Evolutionary conservation across 2,329 filamentous ascomycete genomes (phyloP).

Genomic region (Ophiostoma ulmi): DNA sequence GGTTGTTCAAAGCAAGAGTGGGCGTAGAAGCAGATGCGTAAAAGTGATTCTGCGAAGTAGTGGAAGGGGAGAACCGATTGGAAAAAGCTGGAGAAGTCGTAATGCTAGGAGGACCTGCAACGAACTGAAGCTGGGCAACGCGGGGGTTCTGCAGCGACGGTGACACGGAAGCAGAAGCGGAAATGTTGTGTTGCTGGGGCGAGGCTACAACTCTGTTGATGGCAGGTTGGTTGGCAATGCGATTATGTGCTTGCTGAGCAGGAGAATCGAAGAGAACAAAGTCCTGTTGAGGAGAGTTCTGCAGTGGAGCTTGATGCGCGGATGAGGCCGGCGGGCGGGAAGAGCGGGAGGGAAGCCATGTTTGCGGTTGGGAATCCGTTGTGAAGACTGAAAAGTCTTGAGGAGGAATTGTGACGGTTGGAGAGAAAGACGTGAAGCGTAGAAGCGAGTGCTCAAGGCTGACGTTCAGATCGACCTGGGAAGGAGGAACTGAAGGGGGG

Average conservation of each 20-base stretch:
- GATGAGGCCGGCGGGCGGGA: constrained; percentile 58
- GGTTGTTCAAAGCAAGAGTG: constrained; percentile 51
- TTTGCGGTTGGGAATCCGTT: constrained; percentile 70
- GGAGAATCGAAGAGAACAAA: constrained; percentile 69
- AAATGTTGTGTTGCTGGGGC: constrained; percentile 29
- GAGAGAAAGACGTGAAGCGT: constrained; percentile 56
- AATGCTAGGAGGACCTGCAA: constrained; percentile 47
- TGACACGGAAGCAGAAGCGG: constrained; percentile 37
- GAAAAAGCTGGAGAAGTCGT: constrained; percentile 48
- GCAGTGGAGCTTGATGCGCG: constrained; percentile 51
- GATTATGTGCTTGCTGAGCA: constrained; percentile 40
- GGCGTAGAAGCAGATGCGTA: constrained; percentile 64
- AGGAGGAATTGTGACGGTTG: constrained; percentile 55
- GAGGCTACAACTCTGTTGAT: constrained; percentile 41
- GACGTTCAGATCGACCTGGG: constrained; percentile 62
- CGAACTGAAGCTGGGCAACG: constrained; percentile 51
- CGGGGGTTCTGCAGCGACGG: constrained; percentile 52
- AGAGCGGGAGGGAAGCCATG: constrained; percentile 72
- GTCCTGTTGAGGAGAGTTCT: constrained; percentile 57
- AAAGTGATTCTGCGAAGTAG: constrained; percentile 51
- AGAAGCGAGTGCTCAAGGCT: constrained; percentile 54
- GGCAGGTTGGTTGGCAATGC: constrained; percentile 38
- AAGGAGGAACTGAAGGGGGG: constrained; percentile 48
- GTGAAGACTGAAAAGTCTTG: constrained; percentile 71
- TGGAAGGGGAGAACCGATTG: constrained; percentile 53